Conservation (phyloP, 2,329 filamentous ascomycete genomes). For the Chaetomium globosum region DNA sequence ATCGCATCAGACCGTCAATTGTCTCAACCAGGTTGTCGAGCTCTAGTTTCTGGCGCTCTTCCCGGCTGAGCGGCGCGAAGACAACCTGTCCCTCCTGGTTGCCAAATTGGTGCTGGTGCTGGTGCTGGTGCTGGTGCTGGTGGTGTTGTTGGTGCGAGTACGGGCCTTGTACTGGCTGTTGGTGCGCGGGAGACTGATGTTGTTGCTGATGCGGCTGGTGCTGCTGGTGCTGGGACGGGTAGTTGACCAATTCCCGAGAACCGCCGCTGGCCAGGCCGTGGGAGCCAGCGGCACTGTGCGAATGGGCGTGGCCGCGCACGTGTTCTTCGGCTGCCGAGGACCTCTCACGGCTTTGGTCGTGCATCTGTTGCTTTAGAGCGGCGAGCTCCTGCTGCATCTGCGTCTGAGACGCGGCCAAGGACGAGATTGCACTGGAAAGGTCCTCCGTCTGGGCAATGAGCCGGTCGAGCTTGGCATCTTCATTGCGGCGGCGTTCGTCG, state of each 20-base stretch:
- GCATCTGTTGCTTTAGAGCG: constrained; percentile 47
- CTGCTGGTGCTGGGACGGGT: constrained; percentile 34
- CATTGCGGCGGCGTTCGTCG: constrained; percentile 54
- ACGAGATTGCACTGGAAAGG: constrained; percentile 68
- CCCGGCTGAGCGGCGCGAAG: constrained; percentile 48
- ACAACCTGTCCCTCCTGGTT: constrained; percentile 41
- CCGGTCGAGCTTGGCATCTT: constrained; percentile 69
- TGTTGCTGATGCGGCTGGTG: constrained; percentile 31
- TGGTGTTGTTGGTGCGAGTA: constrained; percentile 35
- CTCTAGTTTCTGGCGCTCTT: constrained; percentile 55
- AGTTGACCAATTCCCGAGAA: constrained; percentile 32
- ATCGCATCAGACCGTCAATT: constrained; percentile 65
- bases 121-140: constrained; percentile 35
- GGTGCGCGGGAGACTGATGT: constrained; percentile 32
- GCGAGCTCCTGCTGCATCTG: constrained; percentile 66
- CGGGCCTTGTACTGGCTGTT: constrained; percentile 33
- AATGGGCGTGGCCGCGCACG: constrained; percentile 28
- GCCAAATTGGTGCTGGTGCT: constrained; percentile 34
- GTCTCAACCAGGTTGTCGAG: constrained; percentile 57
- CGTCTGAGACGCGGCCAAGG: constrained; percentile 68
- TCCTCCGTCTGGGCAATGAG: constrained; percentile 68
- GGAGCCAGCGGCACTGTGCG: constrained; percentile 32
- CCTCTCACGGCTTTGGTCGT: constrained; percentile 36
- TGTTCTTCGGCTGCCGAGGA: constrained; percentile 22
- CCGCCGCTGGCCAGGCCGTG: constrained; percentile 27